A percentile compares a stretch with the other conserved stretches of the same genome.
These are phyloP conservation scores for Nemania bipapillata DNA, from an alignment of 2,329 filamentous ascomycete species.

Conservation along the genomic window DNA sequence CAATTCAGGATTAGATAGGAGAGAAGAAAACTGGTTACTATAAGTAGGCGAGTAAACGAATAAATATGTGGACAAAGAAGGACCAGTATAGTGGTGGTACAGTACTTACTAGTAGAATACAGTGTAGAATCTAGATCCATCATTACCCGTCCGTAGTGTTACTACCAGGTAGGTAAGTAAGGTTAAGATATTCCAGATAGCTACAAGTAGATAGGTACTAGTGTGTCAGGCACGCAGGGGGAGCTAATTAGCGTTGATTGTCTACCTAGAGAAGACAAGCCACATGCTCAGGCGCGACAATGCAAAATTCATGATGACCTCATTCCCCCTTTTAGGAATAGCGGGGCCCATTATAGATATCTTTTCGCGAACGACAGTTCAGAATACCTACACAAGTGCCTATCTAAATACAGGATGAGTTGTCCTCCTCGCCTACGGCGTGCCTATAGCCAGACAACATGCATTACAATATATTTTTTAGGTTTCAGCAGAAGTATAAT, in stretches of 20 bases:
- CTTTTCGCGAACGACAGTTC: not conserved
- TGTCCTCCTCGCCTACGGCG: too few species aligned
- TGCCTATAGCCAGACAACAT: not conserved
- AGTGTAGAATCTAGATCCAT: not conserved
- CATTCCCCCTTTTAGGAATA: slow-evolving; percentile 26
- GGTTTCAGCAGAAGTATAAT: not conserved
- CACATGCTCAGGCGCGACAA: slow-evolving; percentile 15
- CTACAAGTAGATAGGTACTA: not conserved
- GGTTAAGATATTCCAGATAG: slow-evolving; percentile 18
- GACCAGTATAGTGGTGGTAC: not conserved
- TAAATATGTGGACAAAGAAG: too few species aligned
- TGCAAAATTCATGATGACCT: slow-evolving; percentile 27
- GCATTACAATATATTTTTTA: not conserved
- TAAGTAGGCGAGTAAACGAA: not conserved
- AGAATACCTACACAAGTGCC: too few species aligned
- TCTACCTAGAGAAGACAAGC: slow-evolving; percentile 21
- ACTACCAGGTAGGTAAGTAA: not conserved
- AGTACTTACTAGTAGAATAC: not conserved
- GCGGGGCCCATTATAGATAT: not conserved
- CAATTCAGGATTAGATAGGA: not conserved
- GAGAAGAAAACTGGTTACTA: not conserved
- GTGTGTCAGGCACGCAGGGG: not conserved
- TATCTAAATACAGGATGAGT: too few species aligned
- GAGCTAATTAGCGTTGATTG: slow-evolving; percentile 1
- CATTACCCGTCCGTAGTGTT: not conserved